Conservation (phyloP, 352 stramenopile species). For the Phytopythium sindhum region DNA sequence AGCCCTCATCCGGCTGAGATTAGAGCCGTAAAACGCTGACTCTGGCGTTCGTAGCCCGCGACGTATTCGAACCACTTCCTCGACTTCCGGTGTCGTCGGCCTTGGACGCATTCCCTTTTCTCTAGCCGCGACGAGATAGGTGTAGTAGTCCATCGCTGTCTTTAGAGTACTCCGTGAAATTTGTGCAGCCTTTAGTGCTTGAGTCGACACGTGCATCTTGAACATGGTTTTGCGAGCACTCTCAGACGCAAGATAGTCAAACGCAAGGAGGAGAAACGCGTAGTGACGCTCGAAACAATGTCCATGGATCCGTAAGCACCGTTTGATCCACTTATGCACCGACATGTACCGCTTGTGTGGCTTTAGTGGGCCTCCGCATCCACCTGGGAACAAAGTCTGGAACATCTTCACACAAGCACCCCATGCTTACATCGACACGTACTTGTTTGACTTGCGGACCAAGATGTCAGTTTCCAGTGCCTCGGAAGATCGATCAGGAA, state of each 20-base stretch:
- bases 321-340: constrained; percentile 11
- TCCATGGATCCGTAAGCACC: constrained; percentile 11
- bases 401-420: constrained; percentile 16
- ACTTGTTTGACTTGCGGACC: constrained; percentile 10
- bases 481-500: not conserved
- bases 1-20: constrained; percentile 11
- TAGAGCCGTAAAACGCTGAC: constrained; percentile 19
- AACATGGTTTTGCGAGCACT: constrained; percentile 15
- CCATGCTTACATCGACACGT: constrained; percentile 8
- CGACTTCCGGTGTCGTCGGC: constrained; percentile 3
- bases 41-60: constrained; percentile 15
- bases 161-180: constrained; percentile 4
- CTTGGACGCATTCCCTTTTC: not conserved
- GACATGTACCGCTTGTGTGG: constrained; percentile 9
- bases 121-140: not conserved
- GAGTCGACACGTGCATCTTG: constrained; percentile 13
- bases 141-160: constrained; percentile 15
- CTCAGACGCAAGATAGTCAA: constrained; percentile 14
- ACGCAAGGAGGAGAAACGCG: constrained; percentile 21
- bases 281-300: constrained; percentile 22
- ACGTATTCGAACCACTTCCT: constrained; percentile 12
- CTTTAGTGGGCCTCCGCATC: constrained; percentile 19
- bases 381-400: constrained; percentile 16
- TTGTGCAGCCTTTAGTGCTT: constrained; percentile 10
- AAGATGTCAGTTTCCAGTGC: constrained; percentile 8